These are phyloP conservation scores for Angophora floribunda DNA, from an alignment of 345 rosid species.

Conservation along the genomic window DNA sequence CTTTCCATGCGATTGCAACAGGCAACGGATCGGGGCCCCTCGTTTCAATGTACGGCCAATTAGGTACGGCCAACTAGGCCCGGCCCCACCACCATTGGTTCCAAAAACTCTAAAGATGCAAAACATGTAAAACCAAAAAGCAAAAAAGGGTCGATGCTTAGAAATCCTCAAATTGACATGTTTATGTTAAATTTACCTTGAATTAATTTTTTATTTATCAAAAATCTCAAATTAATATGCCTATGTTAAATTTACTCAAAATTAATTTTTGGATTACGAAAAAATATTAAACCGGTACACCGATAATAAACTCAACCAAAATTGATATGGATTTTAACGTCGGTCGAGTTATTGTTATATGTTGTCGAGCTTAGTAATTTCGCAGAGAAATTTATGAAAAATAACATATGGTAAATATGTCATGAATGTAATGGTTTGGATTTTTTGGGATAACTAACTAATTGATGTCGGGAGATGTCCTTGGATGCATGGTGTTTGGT, in stretches of 20 bases:
- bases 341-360: fast-evolving
- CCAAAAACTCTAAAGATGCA: fast-evolving
- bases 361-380: fast-evolving
- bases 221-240: no score
- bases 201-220: no score
- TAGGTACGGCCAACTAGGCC: fast-evolving
- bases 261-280: no score
- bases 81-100: background rate
- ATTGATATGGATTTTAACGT: fast-evolving
- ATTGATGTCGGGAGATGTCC: no score
- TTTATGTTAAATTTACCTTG: no score
- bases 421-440: fast-evolving
- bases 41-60: background rate
- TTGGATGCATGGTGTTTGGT: no score
- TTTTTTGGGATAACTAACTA: no score
- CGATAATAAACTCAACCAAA: fast-evolving
- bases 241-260: background rate
- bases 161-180: no score
- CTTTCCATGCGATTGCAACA: background rate
- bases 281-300: fast-evolving
- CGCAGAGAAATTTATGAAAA: fast-evolving
- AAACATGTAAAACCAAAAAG: background rate
- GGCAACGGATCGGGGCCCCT: background rate
- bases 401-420: fast-evolving
- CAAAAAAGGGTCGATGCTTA: no score